Conservation (phyloP, 2,329 filamentous ascomycete species). For the Gyromitra esculenta region DNA sequence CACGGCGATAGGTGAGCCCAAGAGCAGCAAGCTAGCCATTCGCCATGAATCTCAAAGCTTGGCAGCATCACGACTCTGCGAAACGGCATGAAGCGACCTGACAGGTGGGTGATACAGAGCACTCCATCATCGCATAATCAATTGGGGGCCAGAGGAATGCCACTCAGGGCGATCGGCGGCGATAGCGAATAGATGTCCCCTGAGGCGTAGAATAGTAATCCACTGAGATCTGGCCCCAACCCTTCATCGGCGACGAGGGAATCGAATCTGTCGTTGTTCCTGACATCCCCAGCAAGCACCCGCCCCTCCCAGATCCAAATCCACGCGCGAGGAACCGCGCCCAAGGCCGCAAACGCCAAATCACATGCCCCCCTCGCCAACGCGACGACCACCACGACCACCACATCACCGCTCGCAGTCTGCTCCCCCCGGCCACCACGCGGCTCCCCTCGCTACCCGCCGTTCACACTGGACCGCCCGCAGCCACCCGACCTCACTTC, state of each 20-base stretch:
- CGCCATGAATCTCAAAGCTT: background rate
- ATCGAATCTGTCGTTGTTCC: background rate
- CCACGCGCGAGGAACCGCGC: background rate
- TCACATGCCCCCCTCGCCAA: slow-evolving; percentile 50
- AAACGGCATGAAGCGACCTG: background rate
- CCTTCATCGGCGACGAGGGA: background rate
- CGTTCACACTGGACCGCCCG: slow-evolving; percentile 22
- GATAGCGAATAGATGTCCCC: background rate
- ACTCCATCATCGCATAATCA: background rate
- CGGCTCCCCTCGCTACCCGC: slow-evolving; percentile 9
- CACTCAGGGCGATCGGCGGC: background rate
- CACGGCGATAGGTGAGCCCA: background rate
- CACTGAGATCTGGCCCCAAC: background rate
- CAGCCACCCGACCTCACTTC: slow-evolving; percentile 9
- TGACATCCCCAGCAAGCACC: background rate
- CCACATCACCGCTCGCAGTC: background rate
- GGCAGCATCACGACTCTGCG: slow-evolving; percentile 15
- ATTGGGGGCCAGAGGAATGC: background rate
- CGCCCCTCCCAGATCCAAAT: background rate
- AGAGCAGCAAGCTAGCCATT: background rate
- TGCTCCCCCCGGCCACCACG: background rate
- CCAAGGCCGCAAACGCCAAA: slow-evolving; percentile 38
- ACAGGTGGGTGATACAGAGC: background rate
- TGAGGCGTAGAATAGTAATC: background rate
- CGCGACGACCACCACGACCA: slow-evolving; percentile 19